These are phyloP conservation scores for Akanthomyces lecanii DNA, from an alignment of 2,329 filamentous ascomycete genomes.

Conservation along the genomic window DNA sequence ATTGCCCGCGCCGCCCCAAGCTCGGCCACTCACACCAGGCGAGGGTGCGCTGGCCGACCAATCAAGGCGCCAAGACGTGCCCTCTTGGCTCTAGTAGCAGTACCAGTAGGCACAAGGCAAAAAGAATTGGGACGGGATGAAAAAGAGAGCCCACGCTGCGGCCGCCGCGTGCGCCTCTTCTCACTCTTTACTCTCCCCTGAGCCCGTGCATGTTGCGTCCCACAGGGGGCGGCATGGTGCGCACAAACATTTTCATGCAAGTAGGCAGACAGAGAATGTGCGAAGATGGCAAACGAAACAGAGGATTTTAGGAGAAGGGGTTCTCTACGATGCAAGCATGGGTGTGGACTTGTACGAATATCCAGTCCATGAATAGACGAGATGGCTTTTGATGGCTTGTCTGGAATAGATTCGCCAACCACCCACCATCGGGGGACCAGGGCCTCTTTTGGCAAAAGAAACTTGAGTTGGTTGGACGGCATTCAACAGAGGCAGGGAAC, in stretches of 20 bases:
- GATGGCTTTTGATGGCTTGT: neutral
- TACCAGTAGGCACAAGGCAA: no score
- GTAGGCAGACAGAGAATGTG: neutral
- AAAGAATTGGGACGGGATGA: constrained; percentile 1
- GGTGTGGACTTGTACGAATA: no score
- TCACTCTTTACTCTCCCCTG: neutral
- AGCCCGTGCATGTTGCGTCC: constrained; percentile 4
- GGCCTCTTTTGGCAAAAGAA: no score
- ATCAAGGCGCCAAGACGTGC: neutral
- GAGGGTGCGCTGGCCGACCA: neutral
- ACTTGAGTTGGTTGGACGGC: no score
- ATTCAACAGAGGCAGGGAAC: no score
- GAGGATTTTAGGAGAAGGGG: neutral
- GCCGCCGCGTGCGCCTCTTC: no score
- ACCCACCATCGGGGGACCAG: neutral
- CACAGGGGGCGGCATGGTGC: neutral
- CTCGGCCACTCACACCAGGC: neutral
- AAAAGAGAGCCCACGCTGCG: neutral
- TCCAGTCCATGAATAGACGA: neutral
- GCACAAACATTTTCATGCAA: neutral
- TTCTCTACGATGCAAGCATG: no score
- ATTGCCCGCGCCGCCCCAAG: neutral
- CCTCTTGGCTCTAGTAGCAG: neutral
- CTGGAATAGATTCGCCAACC: neutral
- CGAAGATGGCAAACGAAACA: neutral